phyloP scores from a whole-genome alignment of 495 filamentous ascomycete species.

The Friedmanniomyces endolithicus region DNA sequence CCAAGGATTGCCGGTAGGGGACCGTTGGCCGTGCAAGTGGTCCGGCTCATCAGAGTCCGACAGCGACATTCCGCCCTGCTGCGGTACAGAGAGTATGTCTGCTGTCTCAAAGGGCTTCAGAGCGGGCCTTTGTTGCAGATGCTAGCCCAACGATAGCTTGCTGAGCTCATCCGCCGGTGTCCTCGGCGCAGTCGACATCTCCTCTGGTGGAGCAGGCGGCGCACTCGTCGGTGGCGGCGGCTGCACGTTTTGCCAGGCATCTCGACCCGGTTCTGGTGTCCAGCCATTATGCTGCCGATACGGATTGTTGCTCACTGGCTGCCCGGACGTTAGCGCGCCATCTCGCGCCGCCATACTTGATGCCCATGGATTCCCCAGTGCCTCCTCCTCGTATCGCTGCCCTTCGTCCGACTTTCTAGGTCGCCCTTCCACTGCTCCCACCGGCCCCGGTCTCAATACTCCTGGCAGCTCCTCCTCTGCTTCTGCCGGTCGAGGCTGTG shows the following conservation, averaged over 20 bases:
- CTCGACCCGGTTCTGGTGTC: constrained; percentile 3
- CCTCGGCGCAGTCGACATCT: constrained; percentile 8
- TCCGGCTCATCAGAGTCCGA: not conserved
- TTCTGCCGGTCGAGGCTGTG: not conserved
- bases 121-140: not conserved
- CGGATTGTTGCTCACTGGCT: constrained; percentile 8
- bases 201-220: constrained; percentile 11
- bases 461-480: constrained; percentile 11
- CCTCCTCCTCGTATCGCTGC: constrained; percentile 11
- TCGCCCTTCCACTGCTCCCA: not conserved
- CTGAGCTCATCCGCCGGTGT: constrained; percentile 17
- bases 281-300: constrained; percentile 11
- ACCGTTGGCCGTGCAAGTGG: not conserved
- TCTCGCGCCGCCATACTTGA: not conserved
- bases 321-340: not conserved
- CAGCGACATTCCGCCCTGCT: constrained; percentile 6
- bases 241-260: constrained; percentile 2
- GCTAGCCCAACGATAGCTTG: constrained; percentile 6
- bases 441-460: constrained; percentile 10
- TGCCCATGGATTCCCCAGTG: constrained; percentile 18
- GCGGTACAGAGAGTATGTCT: constrained; percentile 15
- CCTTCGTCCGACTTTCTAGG: constrained; percentile 1
- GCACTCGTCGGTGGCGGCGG: constrained; percentile 4
- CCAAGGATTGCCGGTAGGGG: not conserved
- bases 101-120: constrained; percentile 9